Conservation (phyloP, 805 yeast genomes). For the Kazachstania africana region DNA sequence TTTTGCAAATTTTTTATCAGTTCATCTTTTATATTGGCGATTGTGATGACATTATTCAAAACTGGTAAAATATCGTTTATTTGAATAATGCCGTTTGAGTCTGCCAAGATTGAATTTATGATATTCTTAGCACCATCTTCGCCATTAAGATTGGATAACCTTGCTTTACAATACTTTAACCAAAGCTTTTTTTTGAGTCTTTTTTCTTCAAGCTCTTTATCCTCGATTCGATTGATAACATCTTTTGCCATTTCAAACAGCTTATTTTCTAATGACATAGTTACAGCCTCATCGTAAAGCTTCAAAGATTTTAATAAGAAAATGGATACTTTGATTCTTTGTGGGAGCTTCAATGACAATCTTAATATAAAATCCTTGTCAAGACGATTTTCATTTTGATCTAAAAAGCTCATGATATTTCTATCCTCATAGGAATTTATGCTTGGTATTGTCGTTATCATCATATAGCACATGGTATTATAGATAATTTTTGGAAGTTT, state of each 20-base stretch:
- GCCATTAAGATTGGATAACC: slow-evolving; percentile 11
- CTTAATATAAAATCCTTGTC: slow-evolving; percentile 70
- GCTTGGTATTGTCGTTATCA: slow-evolving; percentile 39
- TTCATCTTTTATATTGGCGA: slow-evolving; percentile 76
- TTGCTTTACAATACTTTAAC: slow-evolving; percentile 41
- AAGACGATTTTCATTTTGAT: slow-evolving; percentile 27
- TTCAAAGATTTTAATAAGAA: slow-evolving; percentile 57
- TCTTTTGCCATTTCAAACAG: slow-evolving; percentile 17
- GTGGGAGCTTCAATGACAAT: slow-evolving; percentile 50
- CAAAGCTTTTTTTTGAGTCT: slow-evolving; percentile 58
- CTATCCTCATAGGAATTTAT: too few species aligned
- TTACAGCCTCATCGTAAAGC: slow-evolving; percentile 71
- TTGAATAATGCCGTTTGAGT: slow-evolving; percentile 39
- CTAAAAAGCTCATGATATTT: slow-evolving; percentile 38
- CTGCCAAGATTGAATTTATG: slow-evolving; percentile 28
- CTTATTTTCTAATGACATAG: slow-evolving; percentile 55
- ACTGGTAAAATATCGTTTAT: slow-evolving; percentile 76
- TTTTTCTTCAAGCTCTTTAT: slow-evolving; percentile 1
- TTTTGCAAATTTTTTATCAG: slow-evolving; percentile 67
- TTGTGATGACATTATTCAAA: slow-evolving; percentile 72
- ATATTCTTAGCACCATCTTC: slow-evolving; percentile 21
- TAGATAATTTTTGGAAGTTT: slow-evolving; percentile 35
- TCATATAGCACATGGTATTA: slow-evolving; percentile 57
- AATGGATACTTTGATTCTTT: slow-evolving; percentile 55
- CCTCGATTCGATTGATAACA: slow-evolving; percentile 12